A percentile compares a stretch with the other conserved stretches of the same genome.
These are phyloP conservation scores for Flaveria floridana DNA, from an alignment of 140 eudicot genomes.

Conservation along the genomic window DNA sequence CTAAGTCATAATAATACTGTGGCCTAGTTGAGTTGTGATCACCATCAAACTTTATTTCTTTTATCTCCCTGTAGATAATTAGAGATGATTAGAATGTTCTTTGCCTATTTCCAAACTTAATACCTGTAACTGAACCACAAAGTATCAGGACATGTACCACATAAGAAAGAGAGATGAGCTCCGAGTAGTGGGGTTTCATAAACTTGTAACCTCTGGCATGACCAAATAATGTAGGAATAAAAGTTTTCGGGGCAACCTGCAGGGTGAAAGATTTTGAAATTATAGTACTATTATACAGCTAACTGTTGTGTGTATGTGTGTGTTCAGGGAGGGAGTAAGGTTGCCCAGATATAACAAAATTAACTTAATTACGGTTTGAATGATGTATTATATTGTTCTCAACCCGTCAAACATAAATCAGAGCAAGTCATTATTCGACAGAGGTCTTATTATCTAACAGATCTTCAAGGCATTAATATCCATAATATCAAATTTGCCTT, in stretches of 20 bases:
- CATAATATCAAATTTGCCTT: conserved; percentile 92
- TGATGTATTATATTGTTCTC: neutral
- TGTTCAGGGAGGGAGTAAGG: neutral
- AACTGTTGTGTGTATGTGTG: neutral
- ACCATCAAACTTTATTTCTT: conserved; percentile 82
- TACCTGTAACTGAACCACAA: conserved; percentile 2
- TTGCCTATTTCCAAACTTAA: conserved; percentile 19
- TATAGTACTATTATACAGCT: neutral
- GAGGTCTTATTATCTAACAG: neutral
- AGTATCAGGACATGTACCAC: conserved; percentile 46
- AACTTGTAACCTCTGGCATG: conserved; percentile 94
- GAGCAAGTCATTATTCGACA: neutral
- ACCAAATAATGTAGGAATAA: conserved; percentile 89
- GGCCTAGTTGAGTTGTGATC: conserved; percentile 95
- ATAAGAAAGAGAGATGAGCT: conserved; percentile 61
- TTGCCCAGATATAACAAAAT: neutral
- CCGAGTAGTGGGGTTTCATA: conserved; percentile 82
- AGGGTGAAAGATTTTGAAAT: neutral
- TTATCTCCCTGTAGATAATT: conserved; percentile 74
- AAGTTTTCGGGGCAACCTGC: conserved; percentile 91
- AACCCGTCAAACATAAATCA: neutral
- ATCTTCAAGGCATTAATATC: conserved; percentile 70
- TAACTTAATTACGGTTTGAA: neutral
- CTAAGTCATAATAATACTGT: conserved; percentile 81
- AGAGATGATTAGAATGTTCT: conserved; percentile 8